Evolutionary conservation across 768 basidiomycete species (phyloP).

Genomic region (Leccinum barrowsii): DNA sequence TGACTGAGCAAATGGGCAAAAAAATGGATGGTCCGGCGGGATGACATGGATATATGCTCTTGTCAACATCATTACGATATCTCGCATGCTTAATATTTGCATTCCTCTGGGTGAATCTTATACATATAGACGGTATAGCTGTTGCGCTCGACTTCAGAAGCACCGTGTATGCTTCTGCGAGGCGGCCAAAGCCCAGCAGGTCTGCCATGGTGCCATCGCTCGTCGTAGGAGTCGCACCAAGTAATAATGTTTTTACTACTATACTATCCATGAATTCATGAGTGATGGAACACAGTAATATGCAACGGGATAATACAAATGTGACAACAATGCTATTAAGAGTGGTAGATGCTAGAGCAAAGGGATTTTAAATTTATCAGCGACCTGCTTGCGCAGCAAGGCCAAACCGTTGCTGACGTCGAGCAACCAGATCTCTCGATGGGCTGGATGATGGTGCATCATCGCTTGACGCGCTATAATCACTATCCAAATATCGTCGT

Average conservation of each 20-base stretch:
- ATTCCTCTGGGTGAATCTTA: not conserved
- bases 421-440: conserved; percentile 40
- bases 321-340: conserved; percentile 11
- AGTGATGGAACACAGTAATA: conserved; percentile 15
- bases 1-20: conserved; percentile 45
- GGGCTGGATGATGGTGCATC: conserved; percentile 48
- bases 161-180: no score
- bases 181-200: no score
- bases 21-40: conserved; percentile 22
- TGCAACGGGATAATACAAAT: conserved; percentile 25
- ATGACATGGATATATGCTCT: conserved; percentile 1
- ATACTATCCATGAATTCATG: not conserved
- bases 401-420: conserved; percentile 37
- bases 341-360: conserved; percentile 15
- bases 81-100: conserved; percentile 47
- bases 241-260: not conserved
- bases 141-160: no score
- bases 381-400: not conserved
- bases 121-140: no score
- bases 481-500: conserved; percentile 35
- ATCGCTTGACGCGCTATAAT: conserved; percentile 45
- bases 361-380: conserved; percentile 12
- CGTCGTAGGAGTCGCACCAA: no score
- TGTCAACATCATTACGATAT: not conserved
- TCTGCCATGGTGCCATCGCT: no score